Conservation (phyloP, 345 rosid genomes). For the Cardamine resedifolia region DNA sequence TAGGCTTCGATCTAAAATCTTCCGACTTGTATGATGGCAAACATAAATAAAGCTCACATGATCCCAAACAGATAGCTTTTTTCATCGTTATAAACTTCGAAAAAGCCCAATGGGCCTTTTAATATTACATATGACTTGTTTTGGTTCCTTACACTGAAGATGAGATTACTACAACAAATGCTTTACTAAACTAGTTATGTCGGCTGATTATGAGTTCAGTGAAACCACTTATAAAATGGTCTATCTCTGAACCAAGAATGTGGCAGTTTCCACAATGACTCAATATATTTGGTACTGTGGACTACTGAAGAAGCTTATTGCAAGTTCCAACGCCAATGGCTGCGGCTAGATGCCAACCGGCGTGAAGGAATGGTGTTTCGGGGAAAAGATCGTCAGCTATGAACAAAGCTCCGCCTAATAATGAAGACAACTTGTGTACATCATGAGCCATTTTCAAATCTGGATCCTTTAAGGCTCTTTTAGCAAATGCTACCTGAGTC, state of each 20-base stretch:
- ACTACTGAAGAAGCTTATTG: constrained; percentile 84
- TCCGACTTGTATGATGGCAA: background rate
- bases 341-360: constrained; percentile 98
- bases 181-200: constrained; percentile 15
- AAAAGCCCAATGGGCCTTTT: background rate
- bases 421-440: constrained; percentile 66
- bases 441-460: constrained; percentile 68
- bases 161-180: background rate
- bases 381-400: constrained; percentile 87
- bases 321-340: constrained; percentile 91
- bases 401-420: constrained; percentile 85
- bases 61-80: background rate
- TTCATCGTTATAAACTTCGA: background rate
- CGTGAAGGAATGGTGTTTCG: constrained; percentile 77
- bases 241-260: constrained; percentile 30
- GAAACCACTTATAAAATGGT: background rate
- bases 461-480: constrained; percentile 77
- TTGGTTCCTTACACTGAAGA: constrained; percentile 6
- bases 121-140: background rate
- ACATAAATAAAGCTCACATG: background rate
- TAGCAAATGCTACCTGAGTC: constrained; percentile 75
- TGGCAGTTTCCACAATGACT: constrained; percentile 32
- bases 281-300: background rate
- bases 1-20: background rate
- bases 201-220: constrained; percentile 36